Percentiles rank a stretch among this genome's conserved stretches.
phyloP scores from a whole-genome alignment of 768 basidiomycete species.

The Macrocybe gigantea region DNA sequence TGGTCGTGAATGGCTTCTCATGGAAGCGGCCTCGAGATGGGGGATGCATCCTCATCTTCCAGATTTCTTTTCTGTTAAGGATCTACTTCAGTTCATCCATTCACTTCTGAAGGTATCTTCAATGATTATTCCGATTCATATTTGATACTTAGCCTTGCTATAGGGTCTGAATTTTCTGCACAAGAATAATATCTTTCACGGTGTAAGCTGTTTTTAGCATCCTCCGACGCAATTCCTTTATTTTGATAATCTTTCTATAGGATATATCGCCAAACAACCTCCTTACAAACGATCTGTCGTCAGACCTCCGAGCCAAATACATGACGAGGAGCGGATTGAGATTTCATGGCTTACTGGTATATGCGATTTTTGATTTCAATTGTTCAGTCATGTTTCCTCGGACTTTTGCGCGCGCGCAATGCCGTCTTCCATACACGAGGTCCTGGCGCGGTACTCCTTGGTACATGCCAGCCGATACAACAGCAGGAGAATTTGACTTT shows the following conservation, averaged over 20 bases:
- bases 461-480: slow-evolving; percentile 5
- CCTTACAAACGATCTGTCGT: neutral
- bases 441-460: neutral
- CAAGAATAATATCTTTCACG: neutral
- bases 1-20: neutral
- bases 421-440: neutral
- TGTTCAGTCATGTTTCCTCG: neutral
- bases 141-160: too few species aligned
- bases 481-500: slow-evolving; percentile 17
- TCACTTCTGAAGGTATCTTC: slow-evolving; percentile 3
- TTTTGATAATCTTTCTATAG: neutral
- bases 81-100: slow-evolving; percentile 2
- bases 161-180: neutral
- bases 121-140: neutral
- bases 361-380: neutral
- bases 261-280: neutral
- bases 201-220: neutral
- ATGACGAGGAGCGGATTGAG: neutral
- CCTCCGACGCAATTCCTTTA: neutral
- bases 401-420: neutral
- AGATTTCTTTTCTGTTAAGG: neutral
- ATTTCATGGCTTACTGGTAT: neutral
- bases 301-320: neutral
- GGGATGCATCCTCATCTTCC: neutral
- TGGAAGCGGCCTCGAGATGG: neutral